Evolutionary conservation across 768 basidiomycete genomes (phyloP), one percentile per base, ranked within the genome.

Genomic region (Psilocybe cubensis): DNA sequence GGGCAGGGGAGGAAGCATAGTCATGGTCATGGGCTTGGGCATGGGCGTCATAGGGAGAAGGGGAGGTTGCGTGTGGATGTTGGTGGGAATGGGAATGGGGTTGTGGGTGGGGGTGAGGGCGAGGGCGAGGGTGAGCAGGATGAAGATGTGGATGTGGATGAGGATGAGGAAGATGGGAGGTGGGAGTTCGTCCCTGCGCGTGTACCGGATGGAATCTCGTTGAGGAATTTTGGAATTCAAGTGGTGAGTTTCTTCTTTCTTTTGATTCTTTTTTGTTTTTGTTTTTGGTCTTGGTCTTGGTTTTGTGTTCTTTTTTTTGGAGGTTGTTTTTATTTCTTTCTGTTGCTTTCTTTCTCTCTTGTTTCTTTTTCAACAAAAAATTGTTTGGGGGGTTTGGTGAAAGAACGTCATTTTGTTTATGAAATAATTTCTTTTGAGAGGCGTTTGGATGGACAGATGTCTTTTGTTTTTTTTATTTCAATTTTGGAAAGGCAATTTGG

Each of bases 141-240:
- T 50, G 42, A 21, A n/a, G 25, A 12, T 8, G 52, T 29, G 35
- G 58, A 21, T 1, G 50, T 54, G 21, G 56, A 57, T 9, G 56
- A 61, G 27, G 54, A 54, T 6, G 63, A 57, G 18, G 55, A 61
- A 9, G 61, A 60, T 27, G 56, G 63, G 20, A 72, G 74, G n/a
- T 86, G 86, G 75, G 84, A 88, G 63, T 93, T 94, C 61, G 79
- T 86, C 33, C 86, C 88, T 40, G 80, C 82, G 12, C 78, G 78
- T 52, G 88, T 94, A 54, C 92, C 92, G 9, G 88, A 91, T 62
- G 92, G 92, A 17, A 92, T 92, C 56, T 89, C 86, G 58, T 74
- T 92, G 66, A 79, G 94, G 62, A 94, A 96, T 75, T 94, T 96
- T 70, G 91, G 91, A 25, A 89, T 94, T 57, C 94, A 96, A 71